These are phyloP conservation scores for Mortierella sp. DNA, from an alignment of 371 early-diverging fungal genomes.

Conservation along the genomic window DNA sequence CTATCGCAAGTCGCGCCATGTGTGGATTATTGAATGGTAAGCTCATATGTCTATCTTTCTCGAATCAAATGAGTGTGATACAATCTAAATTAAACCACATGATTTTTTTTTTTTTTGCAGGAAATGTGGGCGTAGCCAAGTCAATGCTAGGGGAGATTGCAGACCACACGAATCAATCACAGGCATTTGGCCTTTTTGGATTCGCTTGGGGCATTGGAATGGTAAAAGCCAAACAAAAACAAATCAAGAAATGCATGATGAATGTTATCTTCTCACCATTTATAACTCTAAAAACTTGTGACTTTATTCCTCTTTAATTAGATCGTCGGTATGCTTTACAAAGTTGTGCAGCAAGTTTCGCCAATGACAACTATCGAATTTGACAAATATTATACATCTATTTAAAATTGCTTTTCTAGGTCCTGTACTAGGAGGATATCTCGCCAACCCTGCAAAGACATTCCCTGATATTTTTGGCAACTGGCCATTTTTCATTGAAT, in stretches of 20 bases:
- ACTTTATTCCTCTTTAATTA: neutral
- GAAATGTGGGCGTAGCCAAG: constrained; percentile 89
- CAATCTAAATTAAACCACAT: too few species aligned
- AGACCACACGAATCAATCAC: constrained; percentile 80
- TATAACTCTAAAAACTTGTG: neutral
- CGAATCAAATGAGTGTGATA: too few species aligned
- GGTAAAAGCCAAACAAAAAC: constrained; percentile 57
- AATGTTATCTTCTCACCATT: neutral
- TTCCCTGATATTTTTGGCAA: constrained; percentile 79
- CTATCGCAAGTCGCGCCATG: constrained; percentile 71
- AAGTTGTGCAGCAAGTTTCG: too few species aligned
- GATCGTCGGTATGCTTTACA: constrained; percentile 14
- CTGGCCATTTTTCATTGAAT: constrained; percentile 69
- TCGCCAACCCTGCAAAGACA: constrained; percentile 79
- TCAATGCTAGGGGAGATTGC: constrained; percentile 91
- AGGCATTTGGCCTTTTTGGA: constrained; percentile 77
- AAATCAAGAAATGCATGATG: neutral
- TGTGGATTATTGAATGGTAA: constrained; percentile 83
- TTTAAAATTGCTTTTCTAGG: constrained; percentile 58
- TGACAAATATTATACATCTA: neutral
- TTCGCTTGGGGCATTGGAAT: constrained; percentile 77
- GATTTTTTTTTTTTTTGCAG: constrained; percentile 39
- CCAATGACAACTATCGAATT: too few species aligned
- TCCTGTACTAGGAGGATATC: constrained; percentile 84
- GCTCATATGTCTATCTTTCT: neutral